Base-by-base conservation (phyloP, 2,329 filamentous ascomycete genomes). In the Alternaria longipes region DNA sequence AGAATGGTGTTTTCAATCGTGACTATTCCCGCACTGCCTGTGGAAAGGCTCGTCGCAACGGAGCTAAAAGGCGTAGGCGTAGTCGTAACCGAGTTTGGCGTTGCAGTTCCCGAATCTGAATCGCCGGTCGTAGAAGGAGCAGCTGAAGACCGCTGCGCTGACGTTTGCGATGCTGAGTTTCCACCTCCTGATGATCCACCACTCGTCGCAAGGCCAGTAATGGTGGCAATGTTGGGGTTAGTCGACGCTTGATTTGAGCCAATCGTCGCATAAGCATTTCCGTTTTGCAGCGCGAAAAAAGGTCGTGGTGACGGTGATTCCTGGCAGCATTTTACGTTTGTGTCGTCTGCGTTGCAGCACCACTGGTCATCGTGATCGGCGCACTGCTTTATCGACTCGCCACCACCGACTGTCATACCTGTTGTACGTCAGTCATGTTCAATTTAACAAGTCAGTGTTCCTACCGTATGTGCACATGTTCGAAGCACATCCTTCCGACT, bases 401-500 rank as follows among this genome's bases (percentile, higher is more conserved):
- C 75, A n/a, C 76, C 76, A 18, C 6, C 24, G 9, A 65, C 68
- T 1, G 8, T 68, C 62, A 70, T 63, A 26, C 65, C 74, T 76
- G 32, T 14, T n/a, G 34, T 32, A 34, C 18, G 4, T 49, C 12
- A 69, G 56, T 54, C 8, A 26, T 6, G 12, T 20, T 28, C 14
- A 14, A 5, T 8, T n/a, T 7, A 16, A 8, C 8, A 18, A n/a
- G 4, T 6, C 11, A 7, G 34, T 1, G 32, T 9, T 24, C 68
- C 45, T 69, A 78, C 75, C 62, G 34, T 78, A 74, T 18, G 76
- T 79, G 54, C 76, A 79, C 54, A 78, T 47, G 53, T 78, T 78
- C 0, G 68, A 71, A 6, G 77, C 61, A 52, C 77, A 79, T 20
- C 70, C 72, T 22, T 68, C 62, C 1, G 73, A 66, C 11, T 76